Evolutionary conservation across 2,329 filamentous ascomycete genomes (phyloP).

Genomic region (Colletotrichum cereale): DNA sequence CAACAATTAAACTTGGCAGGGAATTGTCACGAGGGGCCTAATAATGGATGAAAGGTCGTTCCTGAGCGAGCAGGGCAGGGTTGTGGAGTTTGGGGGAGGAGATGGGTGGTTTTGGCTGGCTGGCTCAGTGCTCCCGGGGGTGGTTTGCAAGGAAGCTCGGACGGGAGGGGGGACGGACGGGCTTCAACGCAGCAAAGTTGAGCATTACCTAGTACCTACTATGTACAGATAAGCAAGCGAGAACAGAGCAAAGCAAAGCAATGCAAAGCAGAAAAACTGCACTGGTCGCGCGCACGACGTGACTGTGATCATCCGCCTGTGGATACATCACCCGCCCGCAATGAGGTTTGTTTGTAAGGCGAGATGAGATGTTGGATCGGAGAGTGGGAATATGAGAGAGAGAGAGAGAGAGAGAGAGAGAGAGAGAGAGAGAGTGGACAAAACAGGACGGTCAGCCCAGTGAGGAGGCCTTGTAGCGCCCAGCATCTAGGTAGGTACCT

Average conservation of each 20-base stretch:
- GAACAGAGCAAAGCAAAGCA: background rate
- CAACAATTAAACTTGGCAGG: constrained; percentile 20
- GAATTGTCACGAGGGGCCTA: constrained; percentile 37
- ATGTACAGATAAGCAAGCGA: background rate
- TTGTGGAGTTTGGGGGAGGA: constrained; percentile 27
- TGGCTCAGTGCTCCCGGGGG: background rate
- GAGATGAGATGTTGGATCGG: background rate
- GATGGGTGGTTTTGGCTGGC: constrained; percentile 3
- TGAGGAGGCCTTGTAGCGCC: constrained; percentile 7
- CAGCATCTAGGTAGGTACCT: constrained; percentile 1
- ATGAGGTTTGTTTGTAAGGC: background rate
- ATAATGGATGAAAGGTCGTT: constrained; percentile 38
- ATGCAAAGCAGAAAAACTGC: too few relatives aligned
- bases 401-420: too few relatives aligned
- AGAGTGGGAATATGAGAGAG: too few relatives aligned
- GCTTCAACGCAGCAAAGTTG: background rate
- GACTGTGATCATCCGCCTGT: background rate
- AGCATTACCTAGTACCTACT: background rate
- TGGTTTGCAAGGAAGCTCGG: constrained; percentile 32
- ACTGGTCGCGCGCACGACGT: too few relatives aligned
- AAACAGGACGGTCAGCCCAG: background rate
- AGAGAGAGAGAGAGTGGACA: too few relatives aligned
- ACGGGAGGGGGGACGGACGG: background rate
- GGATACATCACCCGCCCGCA: background rate
- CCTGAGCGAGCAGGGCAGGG: constrained; percentile 27